Evolutionary conservation across 1,139 yeast species (phyloP).

Genomic region (Pichia sp.): DNA sequence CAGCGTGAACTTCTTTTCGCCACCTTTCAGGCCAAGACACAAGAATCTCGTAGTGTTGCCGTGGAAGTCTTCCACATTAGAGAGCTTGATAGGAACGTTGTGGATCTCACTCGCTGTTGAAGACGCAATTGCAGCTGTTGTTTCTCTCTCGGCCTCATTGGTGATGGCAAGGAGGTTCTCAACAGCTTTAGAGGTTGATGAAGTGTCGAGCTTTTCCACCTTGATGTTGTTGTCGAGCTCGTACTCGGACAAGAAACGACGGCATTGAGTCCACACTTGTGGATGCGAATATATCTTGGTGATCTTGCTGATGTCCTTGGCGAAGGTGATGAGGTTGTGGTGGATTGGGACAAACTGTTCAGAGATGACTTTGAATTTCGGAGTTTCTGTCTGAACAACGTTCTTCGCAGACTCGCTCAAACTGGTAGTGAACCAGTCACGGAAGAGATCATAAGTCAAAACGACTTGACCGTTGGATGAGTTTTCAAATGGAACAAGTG

Average conservation of each 20-base stretch:
- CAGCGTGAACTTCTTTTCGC: not conserved
- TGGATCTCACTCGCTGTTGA: conserved; percentile 64
- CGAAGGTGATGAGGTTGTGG: conserved; percentile 66
- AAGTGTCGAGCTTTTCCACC: conserved; percentile 58
- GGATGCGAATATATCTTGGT: conserved; percentile 83
- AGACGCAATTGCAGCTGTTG: conserved; percentile 56
- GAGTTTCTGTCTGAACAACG: conserved; percentile 9
- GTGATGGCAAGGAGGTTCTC: conserved; percentile 48
- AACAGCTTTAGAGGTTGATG: conserved; percentile 86
- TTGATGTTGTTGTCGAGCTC: conserved; percentile 33
- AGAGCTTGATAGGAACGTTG: conserved; percentile 53
- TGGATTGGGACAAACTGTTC: conserved; percentile 83
- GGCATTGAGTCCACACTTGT: conserved; percentile 96
- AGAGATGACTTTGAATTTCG: conserved; percentile 54
- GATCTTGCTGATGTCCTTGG: conserved; percentile 43
- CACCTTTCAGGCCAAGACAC: conserved; percentile 45
- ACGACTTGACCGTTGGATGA: conserved; percentile 95
- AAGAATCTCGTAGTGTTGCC: conserved; percentile 87
- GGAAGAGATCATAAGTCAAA: conserved; percentile 74
- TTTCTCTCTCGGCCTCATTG: conserved; percentile 30
- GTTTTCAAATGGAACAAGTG: conserved; percentile 92
- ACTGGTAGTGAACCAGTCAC: conserved; percentile 54
- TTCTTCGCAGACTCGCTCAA: not conserved
- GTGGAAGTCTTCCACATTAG: conserved; percentile 64
- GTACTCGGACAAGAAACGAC: conserved; percentile 45